Percentiles rank a stretch among this genome's conserved stretches.
Conservation (phyloP, 805 yeast genomes). For the Cephaloascus fragrans region DNA sequence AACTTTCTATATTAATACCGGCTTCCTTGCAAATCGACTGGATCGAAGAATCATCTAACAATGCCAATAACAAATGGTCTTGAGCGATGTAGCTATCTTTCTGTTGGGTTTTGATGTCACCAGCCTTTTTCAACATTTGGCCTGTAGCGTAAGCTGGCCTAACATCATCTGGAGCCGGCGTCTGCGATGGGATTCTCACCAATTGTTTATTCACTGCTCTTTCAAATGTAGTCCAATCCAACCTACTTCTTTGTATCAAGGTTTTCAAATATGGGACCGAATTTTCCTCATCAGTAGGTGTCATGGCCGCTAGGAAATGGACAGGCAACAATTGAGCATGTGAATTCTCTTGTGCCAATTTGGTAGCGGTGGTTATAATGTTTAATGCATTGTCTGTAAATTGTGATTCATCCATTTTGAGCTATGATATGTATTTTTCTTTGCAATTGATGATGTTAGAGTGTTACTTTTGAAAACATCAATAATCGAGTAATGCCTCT, state of each 20-base stretch:
- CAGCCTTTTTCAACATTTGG: constrained; percentile 63
- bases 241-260: constrained; percentile 75
- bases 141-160: constrained; percentile 70
- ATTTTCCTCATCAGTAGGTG: constrained; percentile 44
- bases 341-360: constrained; percentile 75
- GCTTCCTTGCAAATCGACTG: constrained; percentile 66
- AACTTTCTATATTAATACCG: constrained; percentile 54
- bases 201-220: constrained; percentile 72
- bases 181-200: constrained; percentile 79
- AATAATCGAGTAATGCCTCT: too few species aligned
- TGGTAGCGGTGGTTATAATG: constrained; percentile 68
- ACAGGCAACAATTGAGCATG: constrained; percentile 82
- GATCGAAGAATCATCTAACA: constrained; percentile 69
- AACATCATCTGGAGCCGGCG: constrained; percentile 81
- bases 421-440: constrained; percentile 2
- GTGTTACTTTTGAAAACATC: too few species aligned
- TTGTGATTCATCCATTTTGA: constrained; percentile 55
- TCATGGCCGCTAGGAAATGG: constrained; percentile 88
- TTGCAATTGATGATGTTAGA: background rate
- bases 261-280: constrained; percentile 61
- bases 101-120: constrained; percentile 73
- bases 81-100: constrained; percentile 90
- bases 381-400: constrained; percentile 90
- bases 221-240: constrained; percentile 75
- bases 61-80: constrained; percentile 82